Percentiles rank a stretch among this genome's conserved stretches.
phyloP scores from a whole-genome alignment of 2,329 filamentous ascomycete genomes.

The Ilyonectria destructans region DNA sequence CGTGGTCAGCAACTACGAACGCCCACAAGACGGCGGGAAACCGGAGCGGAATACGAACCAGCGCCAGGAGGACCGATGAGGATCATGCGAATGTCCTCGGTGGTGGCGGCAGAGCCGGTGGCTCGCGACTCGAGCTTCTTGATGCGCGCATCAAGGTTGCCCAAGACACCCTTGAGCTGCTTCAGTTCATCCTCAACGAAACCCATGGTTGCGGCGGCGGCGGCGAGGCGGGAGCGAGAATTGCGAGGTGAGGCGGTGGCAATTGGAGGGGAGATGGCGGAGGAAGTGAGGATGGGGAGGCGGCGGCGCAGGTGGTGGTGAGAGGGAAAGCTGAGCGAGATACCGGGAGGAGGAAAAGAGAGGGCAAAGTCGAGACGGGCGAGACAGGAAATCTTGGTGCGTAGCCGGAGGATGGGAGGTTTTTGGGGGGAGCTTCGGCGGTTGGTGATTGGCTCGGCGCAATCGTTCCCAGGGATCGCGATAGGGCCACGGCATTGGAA shows the following conservation, averaged over 20 bases:
- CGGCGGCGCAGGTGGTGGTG: constrained; percentile 31
- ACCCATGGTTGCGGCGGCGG: constrained; percentile 78
- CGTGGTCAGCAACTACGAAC: constrained; percentile 36
- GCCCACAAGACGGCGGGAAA: constrained; percentile 28
- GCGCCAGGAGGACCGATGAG: constrained; percentile 97
- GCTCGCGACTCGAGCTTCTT: constrained; percentile 86
- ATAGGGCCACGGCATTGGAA: constrained; percentile 40
- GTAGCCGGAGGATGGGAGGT: constrained; percentile 53
- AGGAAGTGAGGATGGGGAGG: constrained; percentile 21
- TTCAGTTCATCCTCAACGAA: constrained; percentile 89
- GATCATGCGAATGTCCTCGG: constrained; percentile 91
- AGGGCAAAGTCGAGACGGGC: constrained; percentile 44
- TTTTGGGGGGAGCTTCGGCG: constrained; percentile 47
- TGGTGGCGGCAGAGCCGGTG: constrained; percentile 66
- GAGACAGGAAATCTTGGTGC: constrained; percentile 50
- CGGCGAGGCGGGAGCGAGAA: constrained; percentile 45
- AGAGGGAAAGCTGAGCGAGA: constrained; percentile 32
- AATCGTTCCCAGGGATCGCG: constrained; percentile 36
- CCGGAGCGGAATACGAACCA: constrained; percentile 72
- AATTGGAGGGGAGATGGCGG: constrained; percentile 36
- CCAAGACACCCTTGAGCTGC: constrained; percentile 87
- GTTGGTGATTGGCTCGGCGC: constrained; percentile 43
- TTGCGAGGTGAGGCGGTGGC: constrained; percentile 27
- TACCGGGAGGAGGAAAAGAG: constrained; percentile 36
- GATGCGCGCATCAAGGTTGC: constrained; percentile 88